These are phyloP conservation scores for Colletotrichum sp. DNA, from an alignment of 2,329 filamentous ascomycete genomes.

Conservation along the genomic window DNA sequence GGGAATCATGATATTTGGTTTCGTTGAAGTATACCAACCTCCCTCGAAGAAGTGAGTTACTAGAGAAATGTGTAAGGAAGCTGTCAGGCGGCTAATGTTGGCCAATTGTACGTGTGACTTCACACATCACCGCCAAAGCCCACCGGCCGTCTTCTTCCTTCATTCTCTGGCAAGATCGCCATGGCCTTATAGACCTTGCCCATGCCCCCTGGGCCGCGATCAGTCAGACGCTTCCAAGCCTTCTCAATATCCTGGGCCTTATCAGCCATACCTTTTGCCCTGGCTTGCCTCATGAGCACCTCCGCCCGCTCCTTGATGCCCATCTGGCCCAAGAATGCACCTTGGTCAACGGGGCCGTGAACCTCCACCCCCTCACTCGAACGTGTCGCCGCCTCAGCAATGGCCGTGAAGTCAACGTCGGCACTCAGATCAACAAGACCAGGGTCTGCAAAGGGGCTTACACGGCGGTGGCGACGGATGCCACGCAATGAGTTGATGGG, in stretches of 20 bases:
- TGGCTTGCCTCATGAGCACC: constrained; percentile 60
- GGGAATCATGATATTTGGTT: neutral
- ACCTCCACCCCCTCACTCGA: constrained; percentile 85
- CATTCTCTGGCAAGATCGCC: constrained; percentile 85
- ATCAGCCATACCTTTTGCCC: constrained; percentile 54
- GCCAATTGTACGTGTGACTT: neutral
- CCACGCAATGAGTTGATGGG: constrained; percentile 90
- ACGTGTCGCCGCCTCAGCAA: constrained; percentile 80
- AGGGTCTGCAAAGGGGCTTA: constrained; percentile 80
- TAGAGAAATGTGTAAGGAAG: neutral
- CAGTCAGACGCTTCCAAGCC: constrained; percentile 84
- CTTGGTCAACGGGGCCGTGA: constrained; percentile 90
- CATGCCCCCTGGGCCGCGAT: constrained; percentile 84
- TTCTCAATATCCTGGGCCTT: constrained; percentile 67
- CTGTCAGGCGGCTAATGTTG: neutral
- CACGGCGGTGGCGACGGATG: constrained; percentile 76
- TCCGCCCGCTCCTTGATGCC: constrained; percentile 81
- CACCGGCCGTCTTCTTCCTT: constrained; percentile 76
- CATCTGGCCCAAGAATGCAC: constrained; percentile 78
- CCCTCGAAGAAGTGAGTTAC: neutral
- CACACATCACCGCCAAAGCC: constrained; percentile 83
- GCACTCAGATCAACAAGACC: constrained; percentile 88
- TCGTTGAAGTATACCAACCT: neutral
- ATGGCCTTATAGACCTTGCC: constrained; percentile 93
- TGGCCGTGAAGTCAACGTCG: constrained; percentile 89